phyloP scores from a whole-genome alignment of 768 basidiomycete species.

The Termitomyces sp. region DNA sequence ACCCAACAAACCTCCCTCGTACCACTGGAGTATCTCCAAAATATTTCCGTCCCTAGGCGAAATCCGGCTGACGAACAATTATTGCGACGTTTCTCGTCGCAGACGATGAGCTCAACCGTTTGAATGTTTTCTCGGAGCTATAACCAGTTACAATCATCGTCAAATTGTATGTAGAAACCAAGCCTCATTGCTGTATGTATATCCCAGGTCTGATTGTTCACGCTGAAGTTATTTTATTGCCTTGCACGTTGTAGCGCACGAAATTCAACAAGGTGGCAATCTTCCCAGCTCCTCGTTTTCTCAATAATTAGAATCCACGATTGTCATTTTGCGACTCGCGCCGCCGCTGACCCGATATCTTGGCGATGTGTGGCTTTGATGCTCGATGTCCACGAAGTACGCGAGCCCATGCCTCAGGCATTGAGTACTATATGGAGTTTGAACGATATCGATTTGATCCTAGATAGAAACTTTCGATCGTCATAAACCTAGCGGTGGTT shows the following conservation, averaged over 20 bases:
- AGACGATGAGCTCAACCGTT: conserved; percentile 8
- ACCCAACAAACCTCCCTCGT: conserved; percentile 40
- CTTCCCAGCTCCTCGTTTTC: no score
- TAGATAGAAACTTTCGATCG: background rate
- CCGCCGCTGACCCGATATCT: background rate
- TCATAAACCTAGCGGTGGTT: background rate
- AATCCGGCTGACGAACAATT: conserved; percentile 65
- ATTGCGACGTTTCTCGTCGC: conserved; percentile 51
- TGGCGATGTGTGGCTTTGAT: background rate
- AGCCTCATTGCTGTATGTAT: background rate
- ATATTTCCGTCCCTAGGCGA: conserved; percentile 48
- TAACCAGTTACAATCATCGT: background rate
- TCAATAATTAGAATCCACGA: background rate
- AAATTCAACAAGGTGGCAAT: no score
- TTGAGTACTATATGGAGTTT: background rate
- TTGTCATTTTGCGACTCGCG: conserved; percentile 1
- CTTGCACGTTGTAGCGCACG: background rate
- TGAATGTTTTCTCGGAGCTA: background rate
- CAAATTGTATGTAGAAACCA: background rate
- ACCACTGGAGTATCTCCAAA: conserved; percentile 61
- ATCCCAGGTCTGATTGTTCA: background rate
- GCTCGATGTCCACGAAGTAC: background rate
- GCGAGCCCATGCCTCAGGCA: background rate
- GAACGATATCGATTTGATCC: conserved; percentile 1
- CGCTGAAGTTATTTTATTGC: background rate